phyloP scores from a whole-genome alignment of 148 eudicot genomes.

The Persicaria maculosa region DNA sequence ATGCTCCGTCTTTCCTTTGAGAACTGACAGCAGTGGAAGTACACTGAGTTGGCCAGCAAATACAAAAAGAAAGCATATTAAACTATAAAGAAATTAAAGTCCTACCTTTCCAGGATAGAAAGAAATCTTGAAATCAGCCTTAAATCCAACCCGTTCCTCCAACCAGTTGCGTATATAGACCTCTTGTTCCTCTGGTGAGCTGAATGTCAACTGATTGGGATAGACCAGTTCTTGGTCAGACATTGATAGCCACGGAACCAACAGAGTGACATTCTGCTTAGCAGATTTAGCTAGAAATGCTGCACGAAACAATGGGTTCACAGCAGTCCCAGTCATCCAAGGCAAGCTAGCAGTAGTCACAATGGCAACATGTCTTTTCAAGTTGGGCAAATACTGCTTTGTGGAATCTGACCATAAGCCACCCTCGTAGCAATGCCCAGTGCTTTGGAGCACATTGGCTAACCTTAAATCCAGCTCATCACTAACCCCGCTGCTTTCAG shows the following conservation, averaged over 20 bases:
- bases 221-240: conserved; percentile 94
- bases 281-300: conserved; percentile 86
- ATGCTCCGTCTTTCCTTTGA: conserved; percentile 86
- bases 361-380: conserved; percentile 86
- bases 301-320: conserved; percentile 94
- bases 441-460: conserved; percentile 91
- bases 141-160: conserved; percentile 91
- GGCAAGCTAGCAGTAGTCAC: conserved; percentile 99
- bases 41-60: conserved; percentile 11
- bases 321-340: conserved; percentile 99
- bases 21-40: conserved; percentile 38
- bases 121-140: conserved; percentile 85
- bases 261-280: conserved; percentile 79
- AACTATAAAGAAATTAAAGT: neutral
- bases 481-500: conserved; percentile 49
- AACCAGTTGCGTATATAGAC: conserved; percentile 78
- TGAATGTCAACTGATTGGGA: conserved; percentile 76
- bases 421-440: conserved; percentile 92
- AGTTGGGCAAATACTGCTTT: conserved; percentile 36
- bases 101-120: conserved; percentile 98
- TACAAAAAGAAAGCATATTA: neutral
- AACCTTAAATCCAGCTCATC: conserved; percentile 89
- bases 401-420: conserved; percentile 65
- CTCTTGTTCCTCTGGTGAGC: conserved; percentile 90
- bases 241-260: conserved; percentile 95